Percentiles rank a stretch among this genome's conserved stretches.
Evolutionary conservation across 1,284 basidiomycete species (phyloP).

Genomic region (Puccinia horiana): DNA sequence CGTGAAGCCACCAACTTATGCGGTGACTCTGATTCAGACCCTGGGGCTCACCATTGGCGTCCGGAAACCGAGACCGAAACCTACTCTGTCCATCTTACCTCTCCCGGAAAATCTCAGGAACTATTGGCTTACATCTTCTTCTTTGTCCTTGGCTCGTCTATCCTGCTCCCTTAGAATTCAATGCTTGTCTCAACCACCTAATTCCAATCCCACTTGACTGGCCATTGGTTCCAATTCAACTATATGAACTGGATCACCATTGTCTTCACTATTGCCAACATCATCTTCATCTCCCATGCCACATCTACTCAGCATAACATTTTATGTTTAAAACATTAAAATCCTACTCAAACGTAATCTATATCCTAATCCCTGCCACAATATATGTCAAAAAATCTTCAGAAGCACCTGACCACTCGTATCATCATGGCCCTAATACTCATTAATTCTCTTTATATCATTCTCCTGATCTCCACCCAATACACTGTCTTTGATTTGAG

Average conservation of each 20-base stretch:
- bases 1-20: no score
- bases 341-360: not conserved
- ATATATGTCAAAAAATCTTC: not conserved
- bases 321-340: not conserved
- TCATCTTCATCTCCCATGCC: slow-evolving; percentile 19
- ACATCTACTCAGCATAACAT: slow-evolving; percentile 23
- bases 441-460: slow-evolving; percentile 13
- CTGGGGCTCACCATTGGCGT: not conserved
- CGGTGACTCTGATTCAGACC: not conserved
- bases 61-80: not conserved
- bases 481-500: not conserved
- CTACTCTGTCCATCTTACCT: not conserved
- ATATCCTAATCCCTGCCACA: not conserved
- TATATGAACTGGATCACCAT: slow-evolving; percentile 41
- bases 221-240: slow-evolving; percentile 29
- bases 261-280: slow-evolving; percentile 37
- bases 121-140: slow-evolving; percentile 22
- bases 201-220: slow-evolving; percentile 15
- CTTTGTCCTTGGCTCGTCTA: slow-evolving; percentile 27
- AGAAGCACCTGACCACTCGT: slow-evolving; percentile 2
- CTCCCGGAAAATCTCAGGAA: slow-evolving; percentile 8
- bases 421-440: slow-evolving; percentile 12
- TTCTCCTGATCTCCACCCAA: slow-evolving; percentile 25
- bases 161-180: slow-evolving; percentile 37
- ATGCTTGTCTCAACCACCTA: slow-evolving; percentile 33